Percentiles rank a stretch among this genome's conserved stretches.
Conservation (phyloP, 73 alveolate genomes). For the Urostyla sp. region DNA sequence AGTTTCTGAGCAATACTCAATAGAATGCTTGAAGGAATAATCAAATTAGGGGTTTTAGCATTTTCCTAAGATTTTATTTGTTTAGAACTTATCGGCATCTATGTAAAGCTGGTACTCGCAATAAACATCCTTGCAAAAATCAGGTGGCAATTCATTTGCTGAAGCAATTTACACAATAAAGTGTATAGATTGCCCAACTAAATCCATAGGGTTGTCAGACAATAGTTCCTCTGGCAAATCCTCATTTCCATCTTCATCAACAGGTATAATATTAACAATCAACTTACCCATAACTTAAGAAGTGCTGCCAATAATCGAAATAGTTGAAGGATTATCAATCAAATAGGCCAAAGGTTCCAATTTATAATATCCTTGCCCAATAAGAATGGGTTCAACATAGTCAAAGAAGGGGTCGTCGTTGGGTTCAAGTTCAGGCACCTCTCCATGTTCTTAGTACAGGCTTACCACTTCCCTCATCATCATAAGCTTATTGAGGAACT, state of each 20-base stretch:
- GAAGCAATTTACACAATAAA: conserved; percentile 41
- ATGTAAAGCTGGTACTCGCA: conserved; percentile 74
- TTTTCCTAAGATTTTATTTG: conserved; percentile 59
- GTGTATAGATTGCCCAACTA: conserved; percentile 63
- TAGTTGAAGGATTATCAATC: conserved; percentile 85
- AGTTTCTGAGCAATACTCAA: conserved; percentile 59
- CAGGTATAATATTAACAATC: conserved; percentile 80
- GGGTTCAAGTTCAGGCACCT: conserved; percentile 51
- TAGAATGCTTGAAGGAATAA: conserved; percentile 72
- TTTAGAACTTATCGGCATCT: conserved; percentile 66
- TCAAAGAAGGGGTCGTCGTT: conserved; percentile 96
- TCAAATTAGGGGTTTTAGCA: conserved; percentile 75
- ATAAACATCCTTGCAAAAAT: conserved; percentile 81
- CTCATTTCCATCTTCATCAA: conserved; percentile 80
- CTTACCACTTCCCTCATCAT: conserved; percentile 68
- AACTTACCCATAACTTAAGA: conserved; percentile 73
- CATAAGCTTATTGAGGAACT: conserved; percentile 66
- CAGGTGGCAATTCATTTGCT: conserved; percentile 72
- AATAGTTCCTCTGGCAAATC: conserved; percentile 76
- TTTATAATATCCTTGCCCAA: conserved; percentile 89
- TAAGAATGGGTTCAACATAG: conserved; percentile 83
- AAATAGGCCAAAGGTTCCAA: conserved; percentile 90
- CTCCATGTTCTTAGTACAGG: conserved; percentile 59
- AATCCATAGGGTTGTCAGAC: conserved; percentile 69
- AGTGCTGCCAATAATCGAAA: conserved; percentile 81